Evolutionary conservation across 1,284 basidiomycete species (phyloP).

Genomic region (Tylopilus sp.): DNA sequence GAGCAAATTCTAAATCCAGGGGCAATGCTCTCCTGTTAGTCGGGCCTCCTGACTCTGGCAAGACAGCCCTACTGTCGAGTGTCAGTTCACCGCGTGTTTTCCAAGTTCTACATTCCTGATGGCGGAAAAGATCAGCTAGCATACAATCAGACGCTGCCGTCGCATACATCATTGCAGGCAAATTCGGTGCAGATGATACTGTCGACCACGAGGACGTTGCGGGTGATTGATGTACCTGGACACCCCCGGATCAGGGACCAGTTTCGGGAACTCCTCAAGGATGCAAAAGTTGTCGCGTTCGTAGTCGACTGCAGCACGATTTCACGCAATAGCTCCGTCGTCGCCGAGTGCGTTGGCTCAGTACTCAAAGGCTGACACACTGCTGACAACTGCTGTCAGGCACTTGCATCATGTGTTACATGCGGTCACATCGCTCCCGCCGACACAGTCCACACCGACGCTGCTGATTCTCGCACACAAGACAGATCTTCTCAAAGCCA

Average conservation of each 20-base stretch:
- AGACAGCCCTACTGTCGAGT: slow-evolving; percentile 63
- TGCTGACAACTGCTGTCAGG: slow-evolving; percentile 37
- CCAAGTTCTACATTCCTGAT: slow-evolving; percentile 29
- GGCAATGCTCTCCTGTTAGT: slow-evolving; percentile 62
- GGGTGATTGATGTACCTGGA: slow-evolving; percentile 70
- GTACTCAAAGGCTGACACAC: background rate
- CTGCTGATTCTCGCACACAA: slow-evolving; percentile 73
- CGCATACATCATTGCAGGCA: slow-evolving; percentile 71
- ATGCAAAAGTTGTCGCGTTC: slow-evolving; percentile 65
- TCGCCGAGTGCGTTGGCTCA: slow-evolving; percentile 61
- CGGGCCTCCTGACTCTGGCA: slow-evolving; percentile 69
- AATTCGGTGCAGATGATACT: slow-evolving; percentile 52
- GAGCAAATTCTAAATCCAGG: slow-evolving; percentile 43
- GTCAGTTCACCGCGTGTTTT: slow-evolving; percentile 34
- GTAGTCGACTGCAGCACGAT: slow-evolving; percentile 73
- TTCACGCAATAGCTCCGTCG: slow-evolving; percentile 64
- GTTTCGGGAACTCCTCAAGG: slow-evolving; percentile 57
- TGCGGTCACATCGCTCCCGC: slow-evolving; percentile 65
- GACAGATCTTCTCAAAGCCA: slow-evolving; percentile 60
- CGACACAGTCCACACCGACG: slow-evolving; percentile 56
- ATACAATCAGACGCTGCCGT: slow-evolving; percentile 58
- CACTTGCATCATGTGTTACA: slow-evolving; percentile 69
- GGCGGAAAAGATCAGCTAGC: slow-evolving; percentile 46
- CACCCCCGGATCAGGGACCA: slow-evolving; percentile 73
- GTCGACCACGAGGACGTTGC: slow-evolving; percentile 41